Percentiles rank a stretch among this genome's conserved stretches.
Conservation (phyloP, 805 yeast species). For the Metschnikowia lachancei region DNA sequence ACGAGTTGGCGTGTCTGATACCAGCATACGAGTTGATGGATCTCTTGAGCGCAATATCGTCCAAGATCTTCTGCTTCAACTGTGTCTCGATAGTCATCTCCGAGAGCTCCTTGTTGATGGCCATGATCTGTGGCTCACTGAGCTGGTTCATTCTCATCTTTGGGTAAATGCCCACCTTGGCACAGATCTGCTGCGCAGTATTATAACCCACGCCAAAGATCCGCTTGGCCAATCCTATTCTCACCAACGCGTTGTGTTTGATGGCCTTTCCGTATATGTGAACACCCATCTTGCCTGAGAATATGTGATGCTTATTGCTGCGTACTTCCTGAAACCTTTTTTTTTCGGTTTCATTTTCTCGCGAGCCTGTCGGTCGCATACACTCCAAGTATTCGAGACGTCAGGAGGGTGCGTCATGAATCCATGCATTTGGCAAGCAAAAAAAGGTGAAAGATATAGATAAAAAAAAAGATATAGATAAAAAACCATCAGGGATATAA, state of each 20-base stretch:
- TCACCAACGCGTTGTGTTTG: constrained; percentile 41
- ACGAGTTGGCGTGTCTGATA: constrained; percentile 79
- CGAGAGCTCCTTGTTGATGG: constrained; percentile 82
- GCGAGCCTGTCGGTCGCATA: neutral
- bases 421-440: too few relatives aligned
- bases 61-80: constrained; percentile 67
- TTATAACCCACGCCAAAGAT: constrained; percentile 83
- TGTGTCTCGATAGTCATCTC: constrained; percentile 80
- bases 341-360: neutral
- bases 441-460: too few relatives aligned
- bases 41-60: constrained; percentile 76
- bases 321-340: neutral
- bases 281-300: constrained; percentile 35
- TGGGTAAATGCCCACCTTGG: constrained; percentile 89
- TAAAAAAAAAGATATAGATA: too few relatives aligned
- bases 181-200: constrained; percentile 73
- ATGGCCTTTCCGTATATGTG: constrained; percentile 45
- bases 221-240: constrained; percentile 68
- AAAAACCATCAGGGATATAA: too few relatives aligned
- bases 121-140: constrained; percentile 80
- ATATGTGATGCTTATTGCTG: too few relatives aligned
- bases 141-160: constrained; percentile 92
- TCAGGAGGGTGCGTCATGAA: too few relatives aligned
- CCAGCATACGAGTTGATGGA: constrained; percentile 84
- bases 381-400: neutral